Base-by-base conservation (phyloP, 805 yeast genomes). In the Candida saitoana region DNA sequence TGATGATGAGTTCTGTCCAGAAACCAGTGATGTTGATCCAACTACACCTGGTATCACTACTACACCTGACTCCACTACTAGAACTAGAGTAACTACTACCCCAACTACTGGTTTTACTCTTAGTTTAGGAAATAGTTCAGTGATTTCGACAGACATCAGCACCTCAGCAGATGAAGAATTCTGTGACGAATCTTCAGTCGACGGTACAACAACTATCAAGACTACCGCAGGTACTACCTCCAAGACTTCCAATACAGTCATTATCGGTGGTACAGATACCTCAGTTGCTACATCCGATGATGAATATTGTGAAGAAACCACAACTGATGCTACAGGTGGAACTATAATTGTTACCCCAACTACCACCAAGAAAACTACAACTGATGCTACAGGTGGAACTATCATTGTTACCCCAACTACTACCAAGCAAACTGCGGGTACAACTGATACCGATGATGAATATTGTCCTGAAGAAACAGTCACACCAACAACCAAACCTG, bases 231-330 rank as follows among this genome's bases (percentile, higher is more conserved):
- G 6, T 12, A 9, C n/a, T 40, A 18, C 33, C 39, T 35, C 40
- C 25, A 15, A 22, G 18, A 32, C 15, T 11, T 31, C 38, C 3
- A 17, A 17, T n/a, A 4, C 5, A 18, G 18, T 3, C 7, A 18
- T 9, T 19, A 34, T n/a, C n/a, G n/a, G n/a, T n/a, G n/a, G 35
- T 15, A 32, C n/a, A 32, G 35, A 9, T 17, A 9, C 12, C n/a
- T 32, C 37, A n/a, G 24, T 6, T 6, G 34, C 6, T 7, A n/a
- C 19, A 12, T 22, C 27, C 17, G 43, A 40, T 12, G 47, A 41
- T 19, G 51, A 45, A 11, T 49, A 40, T n/a, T 49, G 46, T 36
- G 52, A 41, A 8, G 48, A 41, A 33, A 47, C 44, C 32, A 36
- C 32, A 6, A 14, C 32, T 29, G 16, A 29, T 29, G 34, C 19